These are phyloP conservation scores for Fusarium miscanthi DNA, from an alignment of 2,329 filamentous ascomycete genomes.

Conservation along the genomic window DNA sequence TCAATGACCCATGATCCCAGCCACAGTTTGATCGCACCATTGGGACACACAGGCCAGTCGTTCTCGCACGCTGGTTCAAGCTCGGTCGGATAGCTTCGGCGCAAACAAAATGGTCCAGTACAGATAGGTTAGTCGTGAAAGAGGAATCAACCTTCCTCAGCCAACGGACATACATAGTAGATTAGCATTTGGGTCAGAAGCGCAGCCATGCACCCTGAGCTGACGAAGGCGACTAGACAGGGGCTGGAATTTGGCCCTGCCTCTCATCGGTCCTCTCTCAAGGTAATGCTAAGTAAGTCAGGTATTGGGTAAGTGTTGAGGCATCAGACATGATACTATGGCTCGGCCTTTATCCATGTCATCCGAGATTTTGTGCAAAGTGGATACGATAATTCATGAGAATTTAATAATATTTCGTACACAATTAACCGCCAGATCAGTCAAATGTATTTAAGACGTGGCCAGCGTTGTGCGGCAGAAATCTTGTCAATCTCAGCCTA, in stretches of 20 bases:
- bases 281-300: not conserved
- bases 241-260: not conserved
- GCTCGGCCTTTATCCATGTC: not conserved
- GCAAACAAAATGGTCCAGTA: not conserved
- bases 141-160: not conserved
- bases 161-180: constrained; percentile 13
- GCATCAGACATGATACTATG: not conserved
- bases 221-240: not conserved
- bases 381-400: not conserved
- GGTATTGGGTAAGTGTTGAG: not conserved
- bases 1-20: constrained; percentile 32
- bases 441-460: too few species aligned
- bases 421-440: not conserved
- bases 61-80: constrained; percentile 39
- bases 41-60: constrained; percentile 45
- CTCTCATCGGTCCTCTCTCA: not conserved
- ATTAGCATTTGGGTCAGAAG: constrained; percentile 19
- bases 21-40: constrained; percentile 36
- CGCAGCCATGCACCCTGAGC: not conserved
- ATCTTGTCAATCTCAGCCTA: not conserved
- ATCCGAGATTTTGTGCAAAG: not conserved
- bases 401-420: not conserved
- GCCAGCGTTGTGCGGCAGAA: not conserved
- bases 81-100: constrained; percentile 24
- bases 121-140: not conserved